A percentile compares a stretch with the other conserved stretches of the same genome.
phyloP scores from a whole-genome alignment of 2,329 filamentous ascomycete species.

The Ophiostoma novo-ulmi region DNA sequence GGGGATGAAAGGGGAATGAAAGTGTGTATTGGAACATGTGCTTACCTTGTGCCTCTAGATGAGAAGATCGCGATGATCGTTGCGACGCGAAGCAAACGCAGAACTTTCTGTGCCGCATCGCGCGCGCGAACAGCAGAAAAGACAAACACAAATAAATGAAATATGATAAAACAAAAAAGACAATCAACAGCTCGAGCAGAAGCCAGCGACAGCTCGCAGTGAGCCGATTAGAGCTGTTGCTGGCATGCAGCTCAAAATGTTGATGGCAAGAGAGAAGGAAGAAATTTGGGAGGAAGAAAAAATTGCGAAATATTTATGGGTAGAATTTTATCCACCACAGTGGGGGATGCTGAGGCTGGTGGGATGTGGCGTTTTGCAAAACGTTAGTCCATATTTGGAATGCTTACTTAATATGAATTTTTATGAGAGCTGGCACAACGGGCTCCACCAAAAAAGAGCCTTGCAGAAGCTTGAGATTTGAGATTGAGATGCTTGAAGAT shows the following conservation, averaged over 20 bases:
- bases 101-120: neutral
- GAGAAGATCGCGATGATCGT: neutral
- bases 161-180: neutral
- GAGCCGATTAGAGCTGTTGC: neutral
- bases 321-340: slow-evolving; percentile 21
- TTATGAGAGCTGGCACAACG: neutral
- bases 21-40: neutral
- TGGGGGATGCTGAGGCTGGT: slow-evolving; percentile 19
- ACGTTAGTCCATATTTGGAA: neutral
- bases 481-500: neutral
- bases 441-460: slow-evolving; percentile 15
- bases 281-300: slow-evolving; percentile 18
- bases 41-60: slow-evolving; percentile 17
- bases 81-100: neutral
- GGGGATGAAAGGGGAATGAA: neutral
- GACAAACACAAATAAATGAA: neutral
- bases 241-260: neutral
- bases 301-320: slow-evolving; percentile 18
- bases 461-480: slow-evolving; percentile 12
- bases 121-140: neutral
- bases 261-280: slow-evolving; percentile 8
- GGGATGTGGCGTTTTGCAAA: slow-evolving; percentile 11
- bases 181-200: neutral
- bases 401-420: neutral
- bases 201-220: neutral